Evolutionary conservation across 805 yeast genomes (phyloP).

Genomic region (Pichia scutulata): DNA sequence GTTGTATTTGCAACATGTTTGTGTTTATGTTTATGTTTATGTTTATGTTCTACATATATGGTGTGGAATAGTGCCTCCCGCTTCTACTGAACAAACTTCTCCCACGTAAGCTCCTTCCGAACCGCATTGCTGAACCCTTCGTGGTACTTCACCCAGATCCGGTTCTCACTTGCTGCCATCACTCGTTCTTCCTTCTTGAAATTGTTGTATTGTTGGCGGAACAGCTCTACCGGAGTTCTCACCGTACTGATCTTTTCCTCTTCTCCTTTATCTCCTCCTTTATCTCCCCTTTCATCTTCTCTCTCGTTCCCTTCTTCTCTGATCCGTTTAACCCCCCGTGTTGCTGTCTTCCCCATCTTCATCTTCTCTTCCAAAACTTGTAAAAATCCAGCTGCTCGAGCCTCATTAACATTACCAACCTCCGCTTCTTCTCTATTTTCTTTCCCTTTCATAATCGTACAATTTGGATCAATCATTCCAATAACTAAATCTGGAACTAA

Average conservation of each 20-base stretch:
- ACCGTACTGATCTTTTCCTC: background rate
- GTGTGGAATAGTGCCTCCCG: no score
- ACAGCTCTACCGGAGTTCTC: conserved; percentile 29
- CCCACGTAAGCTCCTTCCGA: conserved; percentile 74
- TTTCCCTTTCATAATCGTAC: background rate
- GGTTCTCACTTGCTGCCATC: conserved; percentile 23
- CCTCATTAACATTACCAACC: background rate
- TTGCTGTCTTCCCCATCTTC: conserved; percentile 10
- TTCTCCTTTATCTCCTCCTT: conserved; percentile 10
- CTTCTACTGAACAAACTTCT: conserved; percentile 39
- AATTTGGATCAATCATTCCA: background rate
- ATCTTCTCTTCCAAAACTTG: background rate
- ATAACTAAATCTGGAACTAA: conserved; percentile 4
- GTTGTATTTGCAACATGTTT: background rate
- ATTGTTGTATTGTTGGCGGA: conserved; percentile 35
- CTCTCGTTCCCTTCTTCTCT: background rate
- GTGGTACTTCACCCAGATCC: conserved; percentile 82
- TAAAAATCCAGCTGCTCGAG: background rate
- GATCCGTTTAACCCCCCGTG: background rate
- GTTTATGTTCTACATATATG: background rate
- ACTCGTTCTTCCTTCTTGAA: conserved; percentile 11
- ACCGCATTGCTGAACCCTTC: conserved; percentile 94
- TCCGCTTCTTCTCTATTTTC: background rate
- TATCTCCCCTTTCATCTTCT: conserved; percentile 6
- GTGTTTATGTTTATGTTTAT: no score